These are phyloP conservation scores for Colletotrichum sp. DNA, from an alignment of 2,329 filamentous ascomycete species.

Conservation along the genomic window DNA sequence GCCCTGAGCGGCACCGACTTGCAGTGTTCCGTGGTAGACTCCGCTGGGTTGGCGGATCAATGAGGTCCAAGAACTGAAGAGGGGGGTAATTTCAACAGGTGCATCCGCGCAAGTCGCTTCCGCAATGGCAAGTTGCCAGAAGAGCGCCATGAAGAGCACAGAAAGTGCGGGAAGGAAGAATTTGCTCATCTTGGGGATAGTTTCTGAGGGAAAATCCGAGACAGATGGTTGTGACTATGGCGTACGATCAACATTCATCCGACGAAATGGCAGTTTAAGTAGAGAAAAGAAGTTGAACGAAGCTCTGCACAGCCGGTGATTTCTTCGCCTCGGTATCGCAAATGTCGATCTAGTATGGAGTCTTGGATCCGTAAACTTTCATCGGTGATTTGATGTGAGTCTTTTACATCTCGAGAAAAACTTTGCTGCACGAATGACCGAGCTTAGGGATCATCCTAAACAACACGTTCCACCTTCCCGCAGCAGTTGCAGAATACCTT, in stretches of 20 bases:
- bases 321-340: not conserved
- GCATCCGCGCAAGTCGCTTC: not conserved
- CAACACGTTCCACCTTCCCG: not conserved
- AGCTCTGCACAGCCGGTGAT: not conserved
- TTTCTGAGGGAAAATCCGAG: accelerated
- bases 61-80: not conserved
- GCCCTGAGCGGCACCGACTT: not conserved
- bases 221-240: accelerated
- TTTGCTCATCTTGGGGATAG: accelerated
- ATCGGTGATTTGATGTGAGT: not conserved
- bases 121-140: not conserved
- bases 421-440: not conserved
- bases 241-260: accelerated
- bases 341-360: not conserved
- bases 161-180: not conserved
- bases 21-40: not conserved
- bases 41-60: not conserved
- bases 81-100: not conserved
- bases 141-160: not conserved
- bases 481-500: not conserved
- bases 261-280: accelerated
- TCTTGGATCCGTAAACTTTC: not conserved
- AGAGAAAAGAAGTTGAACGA: accelerated
- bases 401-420: not conserved
- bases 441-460: accelerated